Percentiles rank a stretch among this genome's conserved stretches.
These are phyloP conservation scores for Marasmius fiardii DNA, from an alignment of 1,284 basidiomycete species.

Conservation along the genomic window DNA sequence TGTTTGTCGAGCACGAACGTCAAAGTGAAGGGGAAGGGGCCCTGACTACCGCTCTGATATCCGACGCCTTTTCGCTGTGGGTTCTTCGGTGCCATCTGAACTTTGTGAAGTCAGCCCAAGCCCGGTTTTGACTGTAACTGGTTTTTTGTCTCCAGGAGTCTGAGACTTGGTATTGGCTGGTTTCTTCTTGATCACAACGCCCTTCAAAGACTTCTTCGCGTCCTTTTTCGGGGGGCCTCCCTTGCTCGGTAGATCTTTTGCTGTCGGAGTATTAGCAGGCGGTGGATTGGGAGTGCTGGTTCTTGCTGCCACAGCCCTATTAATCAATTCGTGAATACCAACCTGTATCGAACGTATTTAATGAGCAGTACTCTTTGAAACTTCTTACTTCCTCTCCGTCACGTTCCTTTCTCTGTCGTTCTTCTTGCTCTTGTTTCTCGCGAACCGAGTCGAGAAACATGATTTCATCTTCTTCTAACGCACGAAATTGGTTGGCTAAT, in stretches of 20 bases:
- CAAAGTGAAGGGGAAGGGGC: background rate
- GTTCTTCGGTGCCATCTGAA: background rate
- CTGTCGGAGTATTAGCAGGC: conserved; percentile 22
- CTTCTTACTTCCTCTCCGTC: conserved; percentile 80
- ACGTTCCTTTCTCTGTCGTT: conserved; percentile 65
- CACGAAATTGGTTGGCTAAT: conserved; percentile 88
- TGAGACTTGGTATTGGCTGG: conserved; percentile 31
- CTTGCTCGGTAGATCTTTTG: conserved; percentile 23
- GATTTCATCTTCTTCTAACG: conserved; percentile 87
- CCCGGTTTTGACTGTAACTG: background rate
- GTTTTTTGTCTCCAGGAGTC: conserved; percentile 16
- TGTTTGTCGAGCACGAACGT: background rate
- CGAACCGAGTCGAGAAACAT: conserved; percentile 83
- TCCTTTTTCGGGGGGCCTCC: conserved; percentile 44
- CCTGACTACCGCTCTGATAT: conserved; percentile 29
- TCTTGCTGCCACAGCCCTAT: conserved; percentile 73
- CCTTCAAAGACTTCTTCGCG: conserved; percentile 62
- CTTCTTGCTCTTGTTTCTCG: conserved; percentile 73
- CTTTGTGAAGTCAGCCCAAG: conserved; percentile 1
- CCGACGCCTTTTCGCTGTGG: conserved; percentile 50
- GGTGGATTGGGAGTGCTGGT: conserved; percentile 51
- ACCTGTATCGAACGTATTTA: conserved; percentile 3
- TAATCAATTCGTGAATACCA: conserved; percentile 15
- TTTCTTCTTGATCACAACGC: conserved; percentile 78
- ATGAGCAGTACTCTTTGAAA: conserved; percentile 66